Percentiles rank a stretch among this genome's conserved stretches.
Conservation (phyloP, 2,329 filamentous ascomycete genomes). For the Ilyonectria sp. region DNA sequence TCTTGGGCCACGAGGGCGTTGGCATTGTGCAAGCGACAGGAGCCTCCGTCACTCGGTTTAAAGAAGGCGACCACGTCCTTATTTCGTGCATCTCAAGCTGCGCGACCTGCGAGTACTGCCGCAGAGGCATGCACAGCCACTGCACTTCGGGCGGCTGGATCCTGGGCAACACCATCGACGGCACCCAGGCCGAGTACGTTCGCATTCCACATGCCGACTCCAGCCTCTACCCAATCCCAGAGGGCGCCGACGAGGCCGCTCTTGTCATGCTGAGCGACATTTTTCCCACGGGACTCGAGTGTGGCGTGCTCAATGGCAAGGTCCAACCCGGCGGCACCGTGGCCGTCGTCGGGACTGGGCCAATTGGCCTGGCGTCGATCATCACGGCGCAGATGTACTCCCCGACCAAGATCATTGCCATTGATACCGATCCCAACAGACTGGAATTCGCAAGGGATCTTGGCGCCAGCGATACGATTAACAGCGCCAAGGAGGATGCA, state of each 20-base stretch:
- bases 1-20: slow-evolving; percentile 69
- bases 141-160: slow-evolving; percentile 70
- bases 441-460: slow-evolving; percentile 63
- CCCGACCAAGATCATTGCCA: slow-evolving; percentile 64
- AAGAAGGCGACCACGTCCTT: slow-evolving; percentile 66
- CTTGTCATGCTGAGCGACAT: slow-evolving; percentile 70
- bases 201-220: slow-evolving; percentile 65
- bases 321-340: slow-evolving; percentile 67
- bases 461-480: slow-evolving; percentile 63
- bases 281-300: slow-evolving; percentile 70
- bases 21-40: slow-evolving; percentile 64
- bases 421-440: slow-evolving; percentile 66
- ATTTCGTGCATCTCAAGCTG: slow-evolving; percentile 68
- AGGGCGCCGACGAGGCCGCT: slow-evolving; percentile 57
- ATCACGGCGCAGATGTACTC: slow-evolving; percentile 69
- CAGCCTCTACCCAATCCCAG: slow-evolving; percentile 62
- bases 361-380: slow-evolving; percentile 69
- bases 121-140: slow-evolving; percentile 65
- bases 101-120: slow-evolving; percentile 66
- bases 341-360: slow-evolving; percentile 69
- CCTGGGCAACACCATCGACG: slow-evolving; percentile 67
- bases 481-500: slow-evolving; percentile 55
- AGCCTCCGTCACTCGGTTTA: slow-evolving; percentile 60
- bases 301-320: slow-evolving; percentile 66
- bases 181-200: slow-evolving; percentile 71